These are phyloP conservation scores for Halteria grandinella DNA, from an alignment of 73 alveolate genomes.

Conservation along the genomic window DNA sequence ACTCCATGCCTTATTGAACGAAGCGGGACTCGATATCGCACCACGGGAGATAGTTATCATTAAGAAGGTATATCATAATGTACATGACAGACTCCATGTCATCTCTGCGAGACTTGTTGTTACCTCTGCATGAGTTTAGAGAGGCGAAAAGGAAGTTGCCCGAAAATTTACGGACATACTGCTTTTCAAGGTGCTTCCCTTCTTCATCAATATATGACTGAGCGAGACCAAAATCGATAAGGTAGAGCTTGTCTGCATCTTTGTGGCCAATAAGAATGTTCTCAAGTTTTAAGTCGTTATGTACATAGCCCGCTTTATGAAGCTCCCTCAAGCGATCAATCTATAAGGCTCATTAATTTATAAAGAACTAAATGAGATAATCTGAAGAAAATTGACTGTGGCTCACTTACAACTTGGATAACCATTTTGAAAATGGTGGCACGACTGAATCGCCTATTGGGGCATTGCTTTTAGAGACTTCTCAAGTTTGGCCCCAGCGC, in stretches of 20 bases:
- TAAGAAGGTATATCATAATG: conserved; percentile 40
- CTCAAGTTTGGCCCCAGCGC: conserved; percentile 53
- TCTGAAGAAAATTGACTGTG: not conserved
- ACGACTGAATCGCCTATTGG: conserved; percentile 3
- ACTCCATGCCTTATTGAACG: conserved; percentile 10
- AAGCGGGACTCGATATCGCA: conserved; percentile 22
- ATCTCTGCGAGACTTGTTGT: conserved; percentile 49
- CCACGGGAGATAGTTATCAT: conserved; percentile 56
- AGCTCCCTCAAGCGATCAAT: conserved; percentile 23
- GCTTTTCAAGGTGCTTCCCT: conserved; percentile 30
- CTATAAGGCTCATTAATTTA: too few relatives aligned
- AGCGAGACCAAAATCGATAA: conserved; percentile 58
- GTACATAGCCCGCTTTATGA: conserved; percentile 46
- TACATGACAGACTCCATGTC: conserved; percentile 40
- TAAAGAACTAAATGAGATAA: not conserved
- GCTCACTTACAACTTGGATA: conserved; percentile 18
- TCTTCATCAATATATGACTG: not conserved
- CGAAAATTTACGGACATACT: conserved; percentile 33
- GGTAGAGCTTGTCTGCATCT: conserved; percentile 20
- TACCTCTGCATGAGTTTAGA: conserved; percentile 52
- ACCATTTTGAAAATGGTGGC: conserved; percentile 9
- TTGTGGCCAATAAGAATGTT: conserved; percentile 50
- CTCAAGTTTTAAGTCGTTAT: conserved; percentile 51
- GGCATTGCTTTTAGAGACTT: conserved; percentile 30
- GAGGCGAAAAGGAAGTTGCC: conserved; percentile 49